These are phyloP conservation scores for Micractinium sp. DNA, from an alignment of 139 green algal species.

Conservation along the genomic window DNA sequence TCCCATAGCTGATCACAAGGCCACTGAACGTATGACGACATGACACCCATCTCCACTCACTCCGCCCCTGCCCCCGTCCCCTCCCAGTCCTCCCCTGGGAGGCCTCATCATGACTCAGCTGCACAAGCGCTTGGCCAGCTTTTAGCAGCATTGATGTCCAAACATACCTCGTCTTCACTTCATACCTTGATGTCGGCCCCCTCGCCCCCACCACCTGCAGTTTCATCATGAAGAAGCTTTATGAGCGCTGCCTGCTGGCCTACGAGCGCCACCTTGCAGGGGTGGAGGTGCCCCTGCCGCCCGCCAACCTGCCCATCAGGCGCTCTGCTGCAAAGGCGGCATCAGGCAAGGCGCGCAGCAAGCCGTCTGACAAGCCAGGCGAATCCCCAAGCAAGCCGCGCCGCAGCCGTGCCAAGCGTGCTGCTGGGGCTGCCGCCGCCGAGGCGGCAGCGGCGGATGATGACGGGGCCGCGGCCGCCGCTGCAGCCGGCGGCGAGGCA, in stretches of 20 bases:
- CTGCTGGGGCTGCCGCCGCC: background rate
- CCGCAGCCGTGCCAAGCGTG: background rate
- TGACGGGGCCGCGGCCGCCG: background rate
- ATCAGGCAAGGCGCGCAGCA: no score
- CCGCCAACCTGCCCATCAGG: background rate
- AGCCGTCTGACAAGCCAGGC: background rate
- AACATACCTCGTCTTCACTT: no score
- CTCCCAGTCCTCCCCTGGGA: background rate
- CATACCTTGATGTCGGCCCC: background rate
- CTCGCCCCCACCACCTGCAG: background rate
- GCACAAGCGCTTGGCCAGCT: background rate
- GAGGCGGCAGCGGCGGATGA: background rate
- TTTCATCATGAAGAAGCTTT: slow-evolving; percentile 43
- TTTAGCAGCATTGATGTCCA: background rate
- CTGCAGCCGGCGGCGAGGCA: no score
- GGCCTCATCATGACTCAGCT: background rate
- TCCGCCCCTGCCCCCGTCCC: no score
- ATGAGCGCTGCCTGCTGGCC: slow-evolving; percentile 24
- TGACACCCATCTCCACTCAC: no score
- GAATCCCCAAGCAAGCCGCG: background rate
- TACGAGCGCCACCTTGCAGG: slow-evolving; percentile 33
- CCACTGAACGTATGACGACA: no score
- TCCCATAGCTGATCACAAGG: no score
- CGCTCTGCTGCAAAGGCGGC: no score
- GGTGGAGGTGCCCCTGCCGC: background rate